Percentiles rank a stretch among this genome's conserved stretches.
Evolutionary conservation across 2,329 filamentous ascomycete genomes (phyloP).

Genomic region (Coniochaeta sp.): DNA sequence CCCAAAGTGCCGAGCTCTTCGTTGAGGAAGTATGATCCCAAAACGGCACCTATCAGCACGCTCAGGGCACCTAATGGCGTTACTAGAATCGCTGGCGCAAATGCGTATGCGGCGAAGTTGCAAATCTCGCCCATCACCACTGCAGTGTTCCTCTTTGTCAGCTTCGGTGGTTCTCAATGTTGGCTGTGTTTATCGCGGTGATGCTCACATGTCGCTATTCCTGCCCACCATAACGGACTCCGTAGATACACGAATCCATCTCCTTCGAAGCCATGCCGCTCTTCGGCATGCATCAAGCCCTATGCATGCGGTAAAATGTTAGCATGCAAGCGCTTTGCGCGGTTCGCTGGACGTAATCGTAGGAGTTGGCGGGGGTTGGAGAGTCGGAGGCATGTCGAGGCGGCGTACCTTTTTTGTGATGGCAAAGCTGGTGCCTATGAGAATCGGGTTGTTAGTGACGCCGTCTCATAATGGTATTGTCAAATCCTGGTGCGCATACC

Average conservation of each 20-base stretch:
- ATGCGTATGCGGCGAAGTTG: constrained; percentile 97
- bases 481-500: constrained; percentile 39
- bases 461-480: constrained; percentile 1
- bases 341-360: constrained; percentile 1
- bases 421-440: constrained; percentile 84
- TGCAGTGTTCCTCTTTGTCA: constrained; percentile 26
- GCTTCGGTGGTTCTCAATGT: background rate
- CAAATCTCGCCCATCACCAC: constrained; percentile 90
- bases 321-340: constrained; percentile 7
- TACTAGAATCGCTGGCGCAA: constrained; percentile 96
- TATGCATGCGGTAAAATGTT: constrained; percentile 25
- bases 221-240: constrained; percentile 96
- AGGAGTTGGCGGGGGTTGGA: constrained; percentile 1
- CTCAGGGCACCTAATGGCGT: constrained; percentile 90
- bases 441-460: constrained; percentile 13
- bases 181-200: background rate
- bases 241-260: constrained; percentile 91
- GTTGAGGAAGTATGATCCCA: constrained; percentile 89
- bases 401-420: constrained; percentile 89
- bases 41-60: constrained; percentile 88
- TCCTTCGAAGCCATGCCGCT: constrained; percentile 91
- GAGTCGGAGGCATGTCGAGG: background rate
- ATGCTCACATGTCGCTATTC: constrained; percentile 74
- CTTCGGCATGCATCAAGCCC: constrained; percentile 85
- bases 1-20: constrained; percentile 87